Evolutionary conservation across 805 yeast species (phyloP).

Genomic region (Zygotorulaspora florentina): DNA sequence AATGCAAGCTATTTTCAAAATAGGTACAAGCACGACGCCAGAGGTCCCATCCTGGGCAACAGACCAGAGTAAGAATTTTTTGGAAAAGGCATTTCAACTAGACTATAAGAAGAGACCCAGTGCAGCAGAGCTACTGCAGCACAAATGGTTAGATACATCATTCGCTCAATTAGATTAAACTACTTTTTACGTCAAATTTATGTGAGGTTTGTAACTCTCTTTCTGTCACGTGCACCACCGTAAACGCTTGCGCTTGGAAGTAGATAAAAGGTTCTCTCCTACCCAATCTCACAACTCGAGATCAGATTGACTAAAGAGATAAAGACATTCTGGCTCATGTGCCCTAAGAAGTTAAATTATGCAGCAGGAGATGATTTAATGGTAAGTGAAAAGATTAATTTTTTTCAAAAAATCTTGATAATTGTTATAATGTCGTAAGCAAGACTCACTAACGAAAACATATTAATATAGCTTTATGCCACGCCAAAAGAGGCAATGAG

Average conservation of each 20-base stretch:
- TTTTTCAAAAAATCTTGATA: not conserved
- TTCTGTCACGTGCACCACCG: not conserved
- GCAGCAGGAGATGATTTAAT: conserved; percentile 35
- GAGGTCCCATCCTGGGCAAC: conserved; percentile 72
- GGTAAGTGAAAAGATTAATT: conserved; percentile 10
- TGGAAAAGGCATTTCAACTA: conserved; percentile 62
- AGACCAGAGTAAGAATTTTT: conserved; percentile 60
- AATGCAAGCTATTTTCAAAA: conserved; percentile 94
- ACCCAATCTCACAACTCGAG: too few species aligned
- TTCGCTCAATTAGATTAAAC: not conserved
- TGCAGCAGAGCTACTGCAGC: conserved; percentile 64
- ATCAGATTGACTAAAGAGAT: too few species aligned
- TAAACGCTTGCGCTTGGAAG: too few species aligned
- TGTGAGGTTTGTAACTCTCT: not conserved
- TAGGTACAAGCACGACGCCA: conserved; percentile 83
- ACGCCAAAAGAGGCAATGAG: conserved; percentile 37
- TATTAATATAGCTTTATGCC: conserved; percentile 25
- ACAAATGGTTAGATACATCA: conserved; percentile 36
- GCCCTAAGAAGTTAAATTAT: conserved; percentile 32
- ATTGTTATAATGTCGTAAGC: not conserved
- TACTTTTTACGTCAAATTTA: not conserved
- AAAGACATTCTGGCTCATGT: conserved; percentile 16
- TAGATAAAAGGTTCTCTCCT: too few species aligned
- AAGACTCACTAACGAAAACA: conserved; percentile 9
- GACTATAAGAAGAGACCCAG: conserved; percentile 71